Base-by-base conservation (phyloP, 2,329 filamentous ascomycete species). In the Penicillium sp. region DNA sequence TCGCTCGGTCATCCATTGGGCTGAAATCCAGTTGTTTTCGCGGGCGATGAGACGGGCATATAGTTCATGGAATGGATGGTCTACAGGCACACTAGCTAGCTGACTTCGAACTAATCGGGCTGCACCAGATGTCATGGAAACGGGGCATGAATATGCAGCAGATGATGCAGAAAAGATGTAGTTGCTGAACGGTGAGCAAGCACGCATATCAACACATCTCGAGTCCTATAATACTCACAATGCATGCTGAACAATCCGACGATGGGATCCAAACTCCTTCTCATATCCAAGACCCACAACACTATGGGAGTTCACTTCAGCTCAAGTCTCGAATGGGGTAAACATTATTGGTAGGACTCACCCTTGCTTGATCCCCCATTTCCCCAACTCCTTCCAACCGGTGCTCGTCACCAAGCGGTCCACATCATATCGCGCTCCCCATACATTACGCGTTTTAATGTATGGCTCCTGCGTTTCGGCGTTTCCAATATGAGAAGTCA, bases 1-100 rank as follows among this genome's bases (percentile, higher is more conserved):
- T 2, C 88, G 79, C 64, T 90, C 88, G 0, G 88, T 91, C 88
- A 91, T 90, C 88, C 89, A 91, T 69, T 91, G 88, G 0, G 88
- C 88, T 41, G 84, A 88, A 0, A 87, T 91, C 88, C 88, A 91
- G 0, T 58, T 56, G 51, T 62, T 54, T n/a, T 60, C 53, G 8
- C 60, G 59, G 31, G 56, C 59, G 22, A 61, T 57, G 2, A 61
- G 53, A 46, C 52, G 50, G 14, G 46, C 50, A 24, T 61, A 61
- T 5, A 61, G 58, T 19, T 59, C 59, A 41, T 61, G 59, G 5
- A 61, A 59, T 11, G 60, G 62, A 51, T 69, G 67, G 26, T 66
- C 62, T 7, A 47, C 16, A 11, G 66, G 64, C 19, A 64, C 44
- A 11, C 44, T 48, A 22, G 49, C 31, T 16, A 60, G 13, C 35